These are phyloP conservation scores for Backusella westeae DNA, from an alignment of 192 early-diverging fungal genomes.

Conservation along the genomic window DNA sequence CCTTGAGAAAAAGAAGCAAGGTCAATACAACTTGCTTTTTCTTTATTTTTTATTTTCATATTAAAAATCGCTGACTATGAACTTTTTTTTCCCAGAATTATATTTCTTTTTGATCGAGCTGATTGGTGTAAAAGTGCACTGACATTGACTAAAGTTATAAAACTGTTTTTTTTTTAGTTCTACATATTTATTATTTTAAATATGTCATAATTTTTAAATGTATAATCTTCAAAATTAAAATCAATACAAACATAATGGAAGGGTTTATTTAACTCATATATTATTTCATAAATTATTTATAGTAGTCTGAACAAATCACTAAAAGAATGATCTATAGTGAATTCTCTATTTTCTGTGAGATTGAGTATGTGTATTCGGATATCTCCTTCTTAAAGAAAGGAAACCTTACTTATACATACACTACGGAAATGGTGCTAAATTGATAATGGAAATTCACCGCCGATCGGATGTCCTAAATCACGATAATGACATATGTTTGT, in stretches of 20 bases:
- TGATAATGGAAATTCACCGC: background rate
- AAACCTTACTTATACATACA: background rate
- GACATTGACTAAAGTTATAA: background rate
- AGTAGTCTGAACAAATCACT: background rate
- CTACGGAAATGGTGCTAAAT: background rate
- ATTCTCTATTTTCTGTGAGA: background rate
- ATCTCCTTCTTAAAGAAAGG: background rate
- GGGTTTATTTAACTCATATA: background rate
- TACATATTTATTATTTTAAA: background rate
- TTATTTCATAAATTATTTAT: background rate
- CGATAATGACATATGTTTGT: background rate
- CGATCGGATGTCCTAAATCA: background rate
- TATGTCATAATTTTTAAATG: background rate
- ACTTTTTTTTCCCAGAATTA: background rate
- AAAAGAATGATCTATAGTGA: background rate
- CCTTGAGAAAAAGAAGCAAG: background rate
- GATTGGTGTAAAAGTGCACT: constrained; percentile 1
- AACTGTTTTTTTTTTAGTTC: background rate
- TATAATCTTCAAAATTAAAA: background rate
- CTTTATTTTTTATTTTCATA: background rate
- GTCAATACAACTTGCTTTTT: background rate
- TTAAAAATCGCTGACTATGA: background rate
- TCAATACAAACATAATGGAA: background rate
- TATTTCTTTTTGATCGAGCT: background rate
- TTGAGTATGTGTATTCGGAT: background rate